These are phyloP conservation scores for Sugiyamaella novakii DNA, from an alignment of 1,139 yeast genomes.

Conservation along the genomic window DNA sequence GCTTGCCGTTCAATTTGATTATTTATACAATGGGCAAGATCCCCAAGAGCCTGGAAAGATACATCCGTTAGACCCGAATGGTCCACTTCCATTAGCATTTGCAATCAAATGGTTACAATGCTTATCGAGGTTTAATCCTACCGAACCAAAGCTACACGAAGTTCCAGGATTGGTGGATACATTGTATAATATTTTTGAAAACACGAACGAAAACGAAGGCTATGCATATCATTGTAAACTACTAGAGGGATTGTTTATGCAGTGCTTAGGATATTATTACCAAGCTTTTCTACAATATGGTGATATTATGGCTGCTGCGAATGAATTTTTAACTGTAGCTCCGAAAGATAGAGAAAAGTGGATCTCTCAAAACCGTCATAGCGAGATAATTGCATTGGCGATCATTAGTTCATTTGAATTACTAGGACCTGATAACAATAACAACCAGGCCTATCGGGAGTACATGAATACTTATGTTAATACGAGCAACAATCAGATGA, in stretches of 20 bases:
- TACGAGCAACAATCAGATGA: not conserved
- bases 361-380: not conserved
- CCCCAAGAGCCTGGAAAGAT: not conserved
- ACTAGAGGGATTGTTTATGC: conserved; percentile 9
- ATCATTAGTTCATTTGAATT: not conserved
- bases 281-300: conserved; percentile 2
- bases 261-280: conserved; percentile 4
- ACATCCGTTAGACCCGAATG: not conserved
- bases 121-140: conserved; percentile 6
- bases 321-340: not conserved
- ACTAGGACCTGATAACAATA: conserved; percentile 8
- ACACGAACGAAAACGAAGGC: not conserved
- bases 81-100: conserved; percentile 2
- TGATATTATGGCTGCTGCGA: conserved; percentile 4
- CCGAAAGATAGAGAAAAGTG: conserved; percentile 4
- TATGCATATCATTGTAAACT: conserved; percentile 13
- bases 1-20: not conserved
- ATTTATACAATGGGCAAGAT: not conserved
- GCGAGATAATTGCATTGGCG: conserved; percentile 12
- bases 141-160: not conserved
- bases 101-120: conserved; percentile 15
- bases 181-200: conserved; percentile 2
- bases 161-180: conserved; percentile 1
- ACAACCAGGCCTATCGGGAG: conserved; percentile 1
- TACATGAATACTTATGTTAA: conserved; percentile 10